Evolutionary conservation across 2,329 filamentous ascomycete species (phyloP).

Genomic region (Hymenoscyphus occultus): DNA sequence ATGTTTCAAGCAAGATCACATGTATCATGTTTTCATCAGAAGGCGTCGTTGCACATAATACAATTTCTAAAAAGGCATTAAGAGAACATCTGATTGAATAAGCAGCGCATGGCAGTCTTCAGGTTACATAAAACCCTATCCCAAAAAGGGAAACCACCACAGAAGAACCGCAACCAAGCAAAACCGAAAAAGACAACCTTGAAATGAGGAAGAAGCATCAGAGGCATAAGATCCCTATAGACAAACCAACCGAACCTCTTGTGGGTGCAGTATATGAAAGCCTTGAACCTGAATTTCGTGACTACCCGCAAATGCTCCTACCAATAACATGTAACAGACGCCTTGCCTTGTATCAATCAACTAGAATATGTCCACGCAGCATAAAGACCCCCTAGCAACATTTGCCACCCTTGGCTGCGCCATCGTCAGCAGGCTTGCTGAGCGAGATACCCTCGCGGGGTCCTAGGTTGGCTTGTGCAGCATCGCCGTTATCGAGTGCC

Average conservation of each 20-base stretch:
- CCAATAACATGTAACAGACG: constrained; percentile 33
- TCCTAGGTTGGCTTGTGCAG: constrained; percentile 73
- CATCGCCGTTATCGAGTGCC: constrained; percentile 86
- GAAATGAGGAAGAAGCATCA: constrained; percentile 14
- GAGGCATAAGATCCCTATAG: constrained; percentile 12
- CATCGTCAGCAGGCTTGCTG: constrained; percentile 77
- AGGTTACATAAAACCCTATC: constrained; percentile 12
- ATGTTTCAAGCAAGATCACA: neutral
- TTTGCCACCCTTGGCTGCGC: constrained; percentile 72
- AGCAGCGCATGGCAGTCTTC: constrained; percentile 16
- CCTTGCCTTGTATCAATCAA: constrained; percentile 33
- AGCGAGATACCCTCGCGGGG: constrained; percentile 82
- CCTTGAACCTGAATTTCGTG: constrained; percentile 22
- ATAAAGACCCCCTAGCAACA: constrained; percentile 58
- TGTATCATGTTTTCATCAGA: neutral
- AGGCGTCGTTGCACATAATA: constrained; percentile 15
- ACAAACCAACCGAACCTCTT: constrained; percentile 13
- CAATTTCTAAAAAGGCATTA: constrained; percentile 15
- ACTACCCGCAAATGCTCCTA: constrained; percentile 29
- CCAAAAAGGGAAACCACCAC: constrained; percentile 12
- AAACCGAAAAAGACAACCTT: constrained; percentile 14
- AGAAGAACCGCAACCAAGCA: constrained; percentile 8
- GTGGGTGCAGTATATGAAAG: constrained; percentile 13
- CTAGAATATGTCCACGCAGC: constrained; percentile 28
- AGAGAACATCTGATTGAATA: constrained; percentile 17